Evolutionary conservation across 164 flowering plant genomes (phyloP).

Genomic region (Liriodendron chinense): DNA sequence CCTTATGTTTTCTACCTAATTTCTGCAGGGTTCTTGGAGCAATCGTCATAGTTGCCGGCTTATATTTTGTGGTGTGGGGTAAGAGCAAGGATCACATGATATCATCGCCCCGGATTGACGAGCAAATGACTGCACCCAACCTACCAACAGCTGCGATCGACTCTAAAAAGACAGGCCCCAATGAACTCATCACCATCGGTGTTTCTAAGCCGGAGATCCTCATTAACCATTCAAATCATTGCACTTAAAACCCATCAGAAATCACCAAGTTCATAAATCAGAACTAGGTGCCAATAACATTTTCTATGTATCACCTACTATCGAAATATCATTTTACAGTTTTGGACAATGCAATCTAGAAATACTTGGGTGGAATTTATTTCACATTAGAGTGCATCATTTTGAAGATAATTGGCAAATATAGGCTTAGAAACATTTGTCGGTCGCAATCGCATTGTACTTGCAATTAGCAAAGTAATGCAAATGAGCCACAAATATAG

Average conservation of each 20-base stretch:
- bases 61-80: slow-evolving; percentile 61
- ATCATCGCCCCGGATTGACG: background rate
- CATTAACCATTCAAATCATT: background rate
- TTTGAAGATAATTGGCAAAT: no score
- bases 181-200: background rate
- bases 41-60: slow-evolving; percentile 43
- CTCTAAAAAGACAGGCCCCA: background rate
- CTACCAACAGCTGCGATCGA: background rate
- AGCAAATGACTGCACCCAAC: background rate
- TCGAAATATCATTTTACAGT: no score
- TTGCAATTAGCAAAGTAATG: no score
- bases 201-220: background rate
- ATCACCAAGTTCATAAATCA: background rate
- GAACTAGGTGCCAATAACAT: background rate
- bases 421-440: no score
- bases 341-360: no score
- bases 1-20: no score
- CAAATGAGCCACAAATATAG: no score
- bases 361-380: no score
- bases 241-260: background rate
- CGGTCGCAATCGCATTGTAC: no score
- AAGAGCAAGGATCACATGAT: slow-evolving; percentile 44
- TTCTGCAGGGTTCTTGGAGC: slow-evolving; percentile 51
- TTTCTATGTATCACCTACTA: background rate
- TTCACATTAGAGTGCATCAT: no score